Evolutionary conservation across 106 monocot genomes (phyloP), one percentile per base, ranked within the genome.

Genomic region (Dendrobium nobile): DNA sequence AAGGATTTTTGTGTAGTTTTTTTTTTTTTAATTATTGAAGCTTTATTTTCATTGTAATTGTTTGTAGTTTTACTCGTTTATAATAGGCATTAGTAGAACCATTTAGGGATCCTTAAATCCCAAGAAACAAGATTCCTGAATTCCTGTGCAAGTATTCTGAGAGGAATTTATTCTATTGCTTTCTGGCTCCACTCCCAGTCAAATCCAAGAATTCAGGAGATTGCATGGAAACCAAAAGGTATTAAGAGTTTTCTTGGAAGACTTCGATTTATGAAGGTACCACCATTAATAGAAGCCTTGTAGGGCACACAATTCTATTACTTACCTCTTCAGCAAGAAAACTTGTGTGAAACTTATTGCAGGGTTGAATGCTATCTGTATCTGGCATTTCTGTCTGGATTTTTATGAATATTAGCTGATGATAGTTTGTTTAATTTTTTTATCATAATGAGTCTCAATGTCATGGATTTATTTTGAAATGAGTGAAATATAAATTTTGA

Each of bases 181-280:
- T 61, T 61, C 4, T 61, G 37, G 37, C 37, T 47, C 47, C 9
- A 9, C n/a, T 59, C 59, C 13, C 22, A 64, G 3, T 64, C 64
- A 64, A 64, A 64, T 65, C 64, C 64, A 65, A 26, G 13, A 51
- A 51, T 51, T 51, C 51, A 65, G 64, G 64, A 65, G 64, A 65
- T 65, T 65, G n/a, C 26, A 24, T 65, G 9, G 64, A 65, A n/a
- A n/a, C 2, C 22, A 65, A 26, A 24, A 24, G 26, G 24, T 26
- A 65, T 65, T 45, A 58, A 56, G 56, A 56, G 56, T 16, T 20
- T 56, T 56, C 56, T 20, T 56, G 15, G 15, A 56, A 64, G n/a
- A 9, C 24, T 24, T 22, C 2, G 22, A 64, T 64, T 20, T 64
- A 7, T 64, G n/a, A 64, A 64, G 51, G 51, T 22, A 65, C 7